Conservation (phyloP, 306 rosid species). For the Rubus idaeus region DNA sequence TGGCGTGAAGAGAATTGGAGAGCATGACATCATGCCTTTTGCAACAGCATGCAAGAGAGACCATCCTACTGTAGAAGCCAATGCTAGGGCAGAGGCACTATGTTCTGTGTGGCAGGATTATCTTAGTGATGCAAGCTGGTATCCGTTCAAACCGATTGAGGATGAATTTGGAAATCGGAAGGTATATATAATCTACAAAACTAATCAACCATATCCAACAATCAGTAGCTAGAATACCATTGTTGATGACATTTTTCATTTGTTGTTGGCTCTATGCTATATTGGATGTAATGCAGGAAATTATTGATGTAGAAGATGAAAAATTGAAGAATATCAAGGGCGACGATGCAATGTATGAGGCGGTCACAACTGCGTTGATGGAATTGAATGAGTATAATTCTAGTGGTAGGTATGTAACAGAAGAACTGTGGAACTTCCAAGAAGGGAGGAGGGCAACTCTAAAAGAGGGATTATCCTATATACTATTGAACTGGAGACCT, state of each 20-base stretch:
- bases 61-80: conserved; percentile 27
- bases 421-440: conserved; percentile 53
- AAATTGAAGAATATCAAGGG: conserved; percentile 40
- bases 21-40: conserved; percentile 57
- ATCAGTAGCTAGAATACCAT: not conserved
- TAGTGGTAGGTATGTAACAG: conserved; percentile 55
- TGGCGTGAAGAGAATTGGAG: conserved; percentile 53
- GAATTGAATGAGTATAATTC: conserved; percentile 62
- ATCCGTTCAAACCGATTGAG: conserved; percentile 42
- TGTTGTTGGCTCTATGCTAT: not conserved
- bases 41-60: conserved; percentile 37
- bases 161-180: conserved; percentile 26
- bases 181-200: conserved; percentile 21
- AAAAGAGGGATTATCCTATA: conserved; percentile 39
- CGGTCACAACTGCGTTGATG: conserved; percentile 48
- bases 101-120: conserved; percentile 53
- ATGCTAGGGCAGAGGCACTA: conserved; percentile 24
- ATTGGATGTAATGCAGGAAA: conserved; percentile 34
- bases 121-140: conserved; percentile 60
- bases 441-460: conserved; percentile 52
- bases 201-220: not conserved
- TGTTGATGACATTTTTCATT: not conserved
- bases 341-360: conserved; percentile 39
- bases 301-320: conserved; percentile 52
- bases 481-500: not conserved